Evolutionary conservation across 306 rosid genomes (phyloP).

Genomic region (Castanospermum australe): DNA sequence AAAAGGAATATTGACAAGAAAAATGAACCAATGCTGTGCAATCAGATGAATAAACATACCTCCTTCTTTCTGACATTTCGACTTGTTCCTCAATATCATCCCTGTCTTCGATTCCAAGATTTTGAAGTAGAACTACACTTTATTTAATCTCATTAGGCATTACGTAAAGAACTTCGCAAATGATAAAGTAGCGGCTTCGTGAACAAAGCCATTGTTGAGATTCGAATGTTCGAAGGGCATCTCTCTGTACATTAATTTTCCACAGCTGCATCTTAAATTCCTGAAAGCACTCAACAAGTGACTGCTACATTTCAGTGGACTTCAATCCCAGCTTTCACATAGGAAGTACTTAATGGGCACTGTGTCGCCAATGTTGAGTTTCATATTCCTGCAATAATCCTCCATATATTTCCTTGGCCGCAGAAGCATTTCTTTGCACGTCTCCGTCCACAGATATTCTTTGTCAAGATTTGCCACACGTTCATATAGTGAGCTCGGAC

Average conservation of each 20-base stretch:
- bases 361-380: constrained; percentile 16
- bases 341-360: not conserved
- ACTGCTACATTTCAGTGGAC: not conserved
- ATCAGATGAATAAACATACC: not conserved
- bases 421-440: not conserved
- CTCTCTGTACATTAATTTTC: not conserved
- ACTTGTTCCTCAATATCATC: not conserved
- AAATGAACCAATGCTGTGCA: no score
- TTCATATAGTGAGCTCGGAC: not conserved
- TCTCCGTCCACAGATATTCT: not conserved
- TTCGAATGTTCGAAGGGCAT: no score
- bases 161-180: not conserved
- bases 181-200: not conserved
- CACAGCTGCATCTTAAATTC: not conserved
- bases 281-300: not conserved
- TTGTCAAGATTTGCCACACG: not conserved
- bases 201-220: not conserved
- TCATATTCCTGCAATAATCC: not conserved
- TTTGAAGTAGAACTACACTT: not conserved
- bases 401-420: constrained; percentile 5
- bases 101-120: not conserved
- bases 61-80: not conserved
- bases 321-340: not conserved
- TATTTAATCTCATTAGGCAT: not conserved
- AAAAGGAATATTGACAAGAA: not conserved